Evolutionary conservation across 208 protist genomes (phyloP).

Genomic region (Crithidia acanthocephali): DNA sequence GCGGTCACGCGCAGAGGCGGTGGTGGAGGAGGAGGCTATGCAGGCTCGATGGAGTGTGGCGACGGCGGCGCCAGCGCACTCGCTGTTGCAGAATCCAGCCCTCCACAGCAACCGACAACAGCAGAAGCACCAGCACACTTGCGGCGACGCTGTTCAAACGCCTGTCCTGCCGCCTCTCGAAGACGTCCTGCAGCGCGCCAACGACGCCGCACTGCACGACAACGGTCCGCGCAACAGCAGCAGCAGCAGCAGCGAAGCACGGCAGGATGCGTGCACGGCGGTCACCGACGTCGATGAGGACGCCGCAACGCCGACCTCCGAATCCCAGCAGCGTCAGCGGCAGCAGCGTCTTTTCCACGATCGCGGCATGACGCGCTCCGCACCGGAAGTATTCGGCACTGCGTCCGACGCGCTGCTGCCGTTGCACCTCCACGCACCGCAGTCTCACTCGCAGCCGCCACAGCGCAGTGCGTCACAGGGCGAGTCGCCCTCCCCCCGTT

Average conservation of each 20-base stretch:
- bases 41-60: not conserved
- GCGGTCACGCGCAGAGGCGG: not conserved
- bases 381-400: not conserved
- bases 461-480: not conserved
- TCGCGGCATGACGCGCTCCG: slow-evolving; percentile 5
- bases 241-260: not conserved
- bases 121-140: not conserved
- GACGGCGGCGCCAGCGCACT: not conserved
- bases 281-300: slow-evolving; percentile 11
- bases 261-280: slow-evolving; percentile 8
- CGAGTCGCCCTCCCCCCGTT: not conserved
- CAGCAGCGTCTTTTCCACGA: not conserved
- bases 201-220: not conserved
- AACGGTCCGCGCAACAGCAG: too few relatives aligned
- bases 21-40: not conserved
- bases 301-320: slow-evolving; percentile 28
- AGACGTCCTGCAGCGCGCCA: not conserved
- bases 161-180: not conserved
- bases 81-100: not conserved
- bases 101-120: not conserved
- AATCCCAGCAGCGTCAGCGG: slow-evolving; percentile 16
- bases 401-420: not conserved
- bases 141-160: too few relatives aligned
- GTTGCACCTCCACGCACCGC: too few relatives aligned
- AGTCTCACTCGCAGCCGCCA: not conserved